Base-by-base conservation (phyloP, 768 basidiomycete genomes). In the Kwoniella botswanensis region DNA sequence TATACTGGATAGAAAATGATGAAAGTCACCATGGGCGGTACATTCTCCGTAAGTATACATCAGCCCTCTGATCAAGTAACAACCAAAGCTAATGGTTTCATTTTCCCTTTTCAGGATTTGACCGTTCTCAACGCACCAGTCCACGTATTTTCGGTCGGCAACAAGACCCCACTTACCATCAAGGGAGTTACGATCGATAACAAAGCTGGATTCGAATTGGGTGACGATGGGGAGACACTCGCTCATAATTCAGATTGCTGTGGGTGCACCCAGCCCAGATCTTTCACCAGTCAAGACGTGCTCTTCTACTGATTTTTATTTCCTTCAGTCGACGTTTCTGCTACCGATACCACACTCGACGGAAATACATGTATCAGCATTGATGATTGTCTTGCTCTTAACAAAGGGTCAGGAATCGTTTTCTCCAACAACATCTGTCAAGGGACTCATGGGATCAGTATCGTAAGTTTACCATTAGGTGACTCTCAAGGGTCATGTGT, bases 111-210 rank as follows among this genome's bases (percentile, higher is more conserved):
- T 15, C n/a, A 65, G 64, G 43, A 65, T 44, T 53, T 65, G 2
- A 65, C 22, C 15, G 64, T 65, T 7, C 22, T 56, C 2, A 65
- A 65, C 15, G 64, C 64, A 2, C 64, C 64, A 1, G 64, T 65
- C 24, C 64, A 65, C 21, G 43, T 50, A 1, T 65, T 65, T 24
- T 65, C 64, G 4, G 24, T 65, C 3, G 64, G 64, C 1, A 65
- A 65, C 21, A 65, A 55, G n/a, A n/a, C 10, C 26, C 35, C 64
- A 0, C 55, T 65, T 2, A 35, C 29, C 15, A 22, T 65, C 35
- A 65, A 29, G n/a, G 64, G 64, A 11, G 64, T 65, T n/a, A 65
- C 64, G 3, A 50, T 65, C 54, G 64, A 65, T 44, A 53, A 65
- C 29, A 22, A 21, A 21, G 64, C 7, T 11, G 64, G 64, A 1